Percentiles rank a stretch among this genome's conserved stretches.
Conservation (phyloP, 805 yeast species). For the Candida tallmaniae region DNA sequence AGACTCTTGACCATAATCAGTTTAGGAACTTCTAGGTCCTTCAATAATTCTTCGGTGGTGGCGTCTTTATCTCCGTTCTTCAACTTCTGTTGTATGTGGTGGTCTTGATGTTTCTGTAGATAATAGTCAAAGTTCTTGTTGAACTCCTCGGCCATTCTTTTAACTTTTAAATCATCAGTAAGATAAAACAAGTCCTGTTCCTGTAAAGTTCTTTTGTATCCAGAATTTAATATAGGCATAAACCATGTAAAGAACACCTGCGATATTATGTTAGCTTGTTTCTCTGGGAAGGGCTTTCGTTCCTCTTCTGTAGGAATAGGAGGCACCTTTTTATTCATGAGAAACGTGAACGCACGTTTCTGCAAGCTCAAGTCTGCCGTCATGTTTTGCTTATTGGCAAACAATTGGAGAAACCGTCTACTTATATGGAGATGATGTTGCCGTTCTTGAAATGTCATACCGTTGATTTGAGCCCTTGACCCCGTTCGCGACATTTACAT, state of each 20-base stretch:
- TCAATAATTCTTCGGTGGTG: constrained; percentile 21
- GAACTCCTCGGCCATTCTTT: constrained; percentile 26
- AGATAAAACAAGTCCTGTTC: constrained; percentile 54
- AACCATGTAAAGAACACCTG: constrained; percentile 64
- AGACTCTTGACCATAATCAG: constrained; percentile 8
- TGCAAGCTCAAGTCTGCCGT: constrained; percentile 15
- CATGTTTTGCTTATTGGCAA: no score
- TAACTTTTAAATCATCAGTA: constrained; percentile 31
- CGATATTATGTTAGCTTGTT: constrained; percentile 33
- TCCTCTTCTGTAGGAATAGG: constrained; percentile 50
- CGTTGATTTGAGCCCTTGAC: no score
- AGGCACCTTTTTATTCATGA: constrained; percentile 42
- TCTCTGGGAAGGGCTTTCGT: constrained; percentile 43
- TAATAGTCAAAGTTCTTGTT: constrained; percentile 16
- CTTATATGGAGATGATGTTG: no score
- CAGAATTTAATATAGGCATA: constrained; percentile 55
- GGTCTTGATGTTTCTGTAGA: constrained; percentile 18
- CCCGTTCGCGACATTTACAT: no score
- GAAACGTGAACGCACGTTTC: constrained; percentile 28
- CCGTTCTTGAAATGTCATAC: no score
- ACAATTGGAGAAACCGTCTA: no score
- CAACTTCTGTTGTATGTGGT: constrained; percentile 21
- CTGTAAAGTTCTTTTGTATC: constrained; percentile 67
- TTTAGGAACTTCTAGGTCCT: constrained; percentile 27
- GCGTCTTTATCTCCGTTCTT: constrained; percentile 10